phyloP scores from a whole-genome alignment of 257 asterid genomes.

The Agastache rugosa region DNA sequence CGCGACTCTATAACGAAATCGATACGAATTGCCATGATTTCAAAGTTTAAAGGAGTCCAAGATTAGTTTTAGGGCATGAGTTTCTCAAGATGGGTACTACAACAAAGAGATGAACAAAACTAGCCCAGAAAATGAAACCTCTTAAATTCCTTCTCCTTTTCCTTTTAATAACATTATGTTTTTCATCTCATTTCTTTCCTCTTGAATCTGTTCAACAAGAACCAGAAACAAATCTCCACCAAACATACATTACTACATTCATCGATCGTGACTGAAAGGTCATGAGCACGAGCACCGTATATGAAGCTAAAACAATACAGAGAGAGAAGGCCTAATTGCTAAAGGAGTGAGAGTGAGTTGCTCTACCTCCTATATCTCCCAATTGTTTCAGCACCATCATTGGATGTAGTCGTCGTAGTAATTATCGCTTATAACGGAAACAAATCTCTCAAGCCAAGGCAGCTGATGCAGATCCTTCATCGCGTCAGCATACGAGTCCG shows the following conservation, averaged over 20 bases:
- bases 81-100: too few relatives aligned
- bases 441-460: constrained; percentile 98
- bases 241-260: constrained; percentile 11
- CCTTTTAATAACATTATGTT: constrained; percentile 33
- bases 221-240: constrained; percentile 31
- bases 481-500: constrained; percentile 82
- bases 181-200: constrained; percentile 31
- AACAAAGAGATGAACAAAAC: not conserved
- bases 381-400: constrained; percentile 41
- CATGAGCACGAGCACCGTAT: constrained; percentile 21
- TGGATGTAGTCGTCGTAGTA: constrained; percentile 76
- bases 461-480: constrained; percentile 96
- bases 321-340: not conserved
- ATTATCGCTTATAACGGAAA: constrained; percentile 84
- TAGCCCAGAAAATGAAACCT: not conserved
- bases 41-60: too few relatives aligned
- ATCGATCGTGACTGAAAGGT: constrained; percentile 9
- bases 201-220: constrained; percentile 26
- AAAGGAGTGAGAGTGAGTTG: constrained; percentile 52
- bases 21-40: too few relatives aligned
- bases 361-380: constrained; percentile 41
- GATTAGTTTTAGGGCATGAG: too few relatives aligned
- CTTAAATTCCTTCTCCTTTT: not conserved
- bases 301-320: constrained; percentile 13
- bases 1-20: too few relatives aligned